A percentile compares a stretch with the other conserved stretches of the same genome.
Conservation (phyloP, 1,284 basidiomycete species). For the Apiotrichum porosum region DNA sequence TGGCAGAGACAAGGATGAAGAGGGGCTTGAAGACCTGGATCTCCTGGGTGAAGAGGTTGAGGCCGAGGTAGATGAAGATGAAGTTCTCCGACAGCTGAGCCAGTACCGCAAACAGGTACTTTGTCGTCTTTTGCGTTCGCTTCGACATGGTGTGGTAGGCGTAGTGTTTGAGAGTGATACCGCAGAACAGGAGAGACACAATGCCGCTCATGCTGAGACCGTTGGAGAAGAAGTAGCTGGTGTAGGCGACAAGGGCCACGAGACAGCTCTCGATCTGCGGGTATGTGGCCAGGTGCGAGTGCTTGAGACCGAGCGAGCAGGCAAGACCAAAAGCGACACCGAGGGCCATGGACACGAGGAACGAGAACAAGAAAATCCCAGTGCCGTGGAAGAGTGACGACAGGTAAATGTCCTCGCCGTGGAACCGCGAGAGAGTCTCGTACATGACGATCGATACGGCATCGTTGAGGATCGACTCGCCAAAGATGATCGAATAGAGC, state of each 20-base stretch:
- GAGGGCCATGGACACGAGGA: slow-evolving; percentile 87
- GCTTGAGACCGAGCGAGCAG: slow-evolving; percentile 89
- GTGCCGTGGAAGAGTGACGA: slow-evolving; percentile 89
- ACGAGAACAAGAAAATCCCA: slow-evolving; percentile 93
- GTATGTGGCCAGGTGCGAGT: slow-evolving; percentile 80
- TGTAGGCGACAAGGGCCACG: slow-evolving; percentile 90
- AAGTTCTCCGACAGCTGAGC: slow-evolving; percentile 97
- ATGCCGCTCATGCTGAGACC: slow-evolving; percentile 93
- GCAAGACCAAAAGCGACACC: slow-evolving; percentile 86
- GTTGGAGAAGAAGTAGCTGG: slow-evolving; percentile 98
- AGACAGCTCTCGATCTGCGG: slow-evolving; percentile 92
- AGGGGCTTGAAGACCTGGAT: slow-evolving; percentile 88
- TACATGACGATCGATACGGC: slow-evolving; percentile 99
- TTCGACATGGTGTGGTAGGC: slow-evolving; percentile 98
- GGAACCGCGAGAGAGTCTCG: slow-evolving; percentile 89
- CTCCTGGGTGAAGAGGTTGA: slow-evolving; percentile 89
- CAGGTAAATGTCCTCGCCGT: slow-evolving; percentile 75
- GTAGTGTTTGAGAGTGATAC: slow-evolving; percentile 98
- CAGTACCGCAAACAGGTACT: slow-evolving; percentile 88
- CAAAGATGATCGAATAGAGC: slow-evolving; percentile 96
- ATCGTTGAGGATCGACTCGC: slow-evolving; percentile 95
- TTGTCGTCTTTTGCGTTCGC: slow-evolving; percentile 88
- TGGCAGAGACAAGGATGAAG: slow-evolving; percentile 84
- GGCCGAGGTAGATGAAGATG: slow-evolving; percentile 98
- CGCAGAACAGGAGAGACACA: slow-evolving; percentile 96